These are phyloP conservation scores for Solanum hybrid DNA, from an alignment of 305 asterid species.

Conservation along the genomic window DNA sequence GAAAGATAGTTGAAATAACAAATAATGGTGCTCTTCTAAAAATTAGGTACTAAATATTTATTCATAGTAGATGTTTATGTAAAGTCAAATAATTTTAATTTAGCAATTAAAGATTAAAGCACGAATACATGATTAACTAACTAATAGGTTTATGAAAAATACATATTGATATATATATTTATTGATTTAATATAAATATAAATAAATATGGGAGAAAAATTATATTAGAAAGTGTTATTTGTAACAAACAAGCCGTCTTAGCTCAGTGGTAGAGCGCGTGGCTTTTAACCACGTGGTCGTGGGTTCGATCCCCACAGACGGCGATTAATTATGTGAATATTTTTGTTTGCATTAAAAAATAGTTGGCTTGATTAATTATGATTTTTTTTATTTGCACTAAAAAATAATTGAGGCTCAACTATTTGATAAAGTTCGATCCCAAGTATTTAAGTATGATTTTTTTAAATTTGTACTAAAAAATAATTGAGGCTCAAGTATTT, in stretches of 20 bases:
- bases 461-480: too few species aligned
- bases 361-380: too few species aligned
- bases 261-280: slow-evolving; percentile 64
- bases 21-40: not conserved
- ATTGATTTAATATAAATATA: not conserved
- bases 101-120: not conserved
- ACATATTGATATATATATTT: not conserved
- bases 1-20: not conserved
- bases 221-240: not conserved
- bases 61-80: not conserved
- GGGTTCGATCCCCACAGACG: slow-evolving; percentile 94
- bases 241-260: not conserved
- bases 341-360: too few species aligned
- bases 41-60: not conserved
- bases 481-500: not conserved
- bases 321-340: not conserved
- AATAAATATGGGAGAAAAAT: too few species aligned
- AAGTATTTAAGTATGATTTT: not conserved
- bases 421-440: not conserved
- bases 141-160: not conserved
- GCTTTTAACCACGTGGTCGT: slow-evolving; percentile 97
- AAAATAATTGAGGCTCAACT: not conserved
- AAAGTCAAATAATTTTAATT: not conserved
- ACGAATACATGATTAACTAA: not conserved
- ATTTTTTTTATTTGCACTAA: too few species aligned